Evolutionary conservation across 306 rosid species (phyloP), one percentile per base, ranked within the genome.

Genomic region (Begonia loranthoides): DNA sequence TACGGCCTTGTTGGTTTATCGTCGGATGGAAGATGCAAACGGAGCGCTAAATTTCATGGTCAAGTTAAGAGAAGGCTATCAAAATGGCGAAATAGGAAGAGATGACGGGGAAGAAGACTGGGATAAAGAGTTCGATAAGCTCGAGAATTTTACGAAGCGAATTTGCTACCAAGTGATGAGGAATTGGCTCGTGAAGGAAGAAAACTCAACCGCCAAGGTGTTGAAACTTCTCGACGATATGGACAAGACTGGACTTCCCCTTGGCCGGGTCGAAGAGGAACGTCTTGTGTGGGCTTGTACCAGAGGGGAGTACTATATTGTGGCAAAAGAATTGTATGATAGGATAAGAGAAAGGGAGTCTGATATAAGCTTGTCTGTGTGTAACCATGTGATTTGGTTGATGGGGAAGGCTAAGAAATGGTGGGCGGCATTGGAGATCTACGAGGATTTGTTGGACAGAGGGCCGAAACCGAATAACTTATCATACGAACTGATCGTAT

Each of bases 361-460:
- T 51, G 79, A 69, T 46, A 82, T 90, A 70, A 83, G 88, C 40
- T 59, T 90, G 69, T 80, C 92, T 0, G 92, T 80, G 52, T 90
- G 99, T 66, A 90, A 90, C 77, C 99, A 86, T 71, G 71, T 61
- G 47, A 90, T 90, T 65, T 90, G 99, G 94, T 57, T 90, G 76
- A 76, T 86, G 92, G 99, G 95, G 50, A 85, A 82, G 71, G 86
- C 95, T 9, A 90, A 78, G 77, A 86, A 78, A 52, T 90, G 99
- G 95, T 90, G 99, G 99, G 87, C 84, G 40, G 99, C 99, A 54
- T 63, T 90, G 68, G 99, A 80, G 80, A 52, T 90, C 48, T 86
- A 86, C 41, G 95, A 90, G 74, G 94, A 86, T 65, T 71, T 90
- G 63, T 66, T 86, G 71, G 99, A 90, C 74, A 86, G 69, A 60